Evolutionary conservation across 257 asterid genomes (phyloP).

Genomic region (Buddleja alternifolia): DNA sequence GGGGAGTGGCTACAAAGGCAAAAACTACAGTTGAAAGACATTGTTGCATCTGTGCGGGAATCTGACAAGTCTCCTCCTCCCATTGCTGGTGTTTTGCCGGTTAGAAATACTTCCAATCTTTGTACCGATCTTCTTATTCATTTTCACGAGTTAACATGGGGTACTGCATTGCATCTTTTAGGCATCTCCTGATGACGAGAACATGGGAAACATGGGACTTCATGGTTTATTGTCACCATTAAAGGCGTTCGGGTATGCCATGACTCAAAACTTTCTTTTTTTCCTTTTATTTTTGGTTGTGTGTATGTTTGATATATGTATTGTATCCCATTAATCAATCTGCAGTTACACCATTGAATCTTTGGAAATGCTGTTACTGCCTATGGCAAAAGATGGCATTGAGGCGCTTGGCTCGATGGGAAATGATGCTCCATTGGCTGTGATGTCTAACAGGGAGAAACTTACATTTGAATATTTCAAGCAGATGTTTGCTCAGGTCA

Average conservation of each 20-base stretch:
- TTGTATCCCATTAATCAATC: conserved; percentile 1
- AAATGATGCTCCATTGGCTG: conserved; percentile 97
- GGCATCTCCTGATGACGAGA: conserved; percentile 75
- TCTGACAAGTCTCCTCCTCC: conserved; percentile 73
- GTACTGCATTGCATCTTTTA: conserved; percentile 26
- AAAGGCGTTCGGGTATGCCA: conserved; percentile 91
- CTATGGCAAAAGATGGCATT: conserved; percentile 95
- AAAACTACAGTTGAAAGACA: conserved; percentile 80
- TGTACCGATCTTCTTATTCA: conserved; percentile 11
- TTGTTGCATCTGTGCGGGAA: conserved; percentile 77
- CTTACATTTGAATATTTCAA: conserved; percentile 92
- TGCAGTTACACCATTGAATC: conserved; percentile 90
- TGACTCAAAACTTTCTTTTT: conserved; percentile 10
- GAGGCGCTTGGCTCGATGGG: conserved; percentile 99
- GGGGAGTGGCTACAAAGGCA: conserved; percentile 92
- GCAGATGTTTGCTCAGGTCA: conserved; percentile 99
- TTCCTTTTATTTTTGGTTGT: too few species aligned
- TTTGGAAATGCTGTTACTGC: conserved; percentile 90
- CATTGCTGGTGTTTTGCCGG: conserved; percentile 78
- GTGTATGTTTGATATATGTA: not conserved
- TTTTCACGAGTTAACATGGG: conserved; percentile 32
- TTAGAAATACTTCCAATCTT: conserved; percentile 43
- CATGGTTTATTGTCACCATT: conserved; percentile 88
- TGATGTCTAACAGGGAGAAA: conserved; percentile 95
- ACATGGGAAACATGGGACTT: conserved; percentile 89